These are phyloP conservation scores for Ophiocordyceps unilateralis DNA, from an alignment of 2,329 filamentous ascomycete genomes.

Conservation along the genomic window DNA sequence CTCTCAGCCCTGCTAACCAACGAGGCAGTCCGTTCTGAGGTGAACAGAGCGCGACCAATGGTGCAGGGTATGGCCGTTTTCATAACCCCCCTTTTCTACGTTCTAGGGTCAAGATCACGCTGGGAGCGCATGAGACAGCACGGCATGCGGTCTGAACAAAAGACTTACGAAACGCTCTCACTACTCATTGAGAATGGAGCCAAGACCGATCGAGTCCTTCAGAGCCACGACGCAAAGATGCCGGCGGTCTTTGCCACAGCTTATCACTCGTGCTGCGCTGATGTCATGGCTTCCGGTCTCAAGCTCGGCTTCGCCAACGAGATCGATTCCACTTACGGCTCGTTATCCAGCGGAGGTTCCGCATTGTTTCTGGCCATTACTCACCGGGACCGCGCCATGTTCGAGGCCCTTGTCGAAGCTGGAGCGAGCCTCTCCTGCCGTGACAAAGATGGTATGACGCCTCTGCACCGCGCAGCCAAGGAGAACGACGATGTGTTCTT, in stretches of 20 bases:
- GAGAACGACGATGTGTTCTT: neutral
- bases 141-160: neutral
- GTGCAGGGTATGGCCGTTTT: neutral
- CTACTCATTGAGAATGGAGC: neutral
- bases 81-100: neutral
- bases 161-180: neutral
- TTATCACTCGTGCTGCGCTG: neutral
- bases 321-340: neutral
- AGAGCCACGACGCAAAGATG: neutral
- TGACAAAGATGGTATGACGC: neutral
- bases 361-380: conserved; percentile 1
- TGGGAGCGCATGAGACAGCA: neutral
- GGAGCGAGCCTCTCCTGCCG: neutral
- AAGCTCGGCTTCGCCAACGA: neutral
- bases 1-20: neutral
- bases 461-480: neutral
- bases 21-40: neutral
- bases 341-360: neutral
- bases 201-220: neutral
- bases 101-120: neutral
- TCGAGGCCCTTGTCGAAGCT: neutral
- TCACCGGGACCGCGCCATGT: neutral
- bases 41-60: neutral
- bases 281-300: neutral
- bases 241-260: neutral